A percentile compares a stretch with the other conserved stretches of the same genome.
phyloP scores from a whole-genome alignment of 352 stramenopile species.

The Globisporangium spiculum region DNA sequence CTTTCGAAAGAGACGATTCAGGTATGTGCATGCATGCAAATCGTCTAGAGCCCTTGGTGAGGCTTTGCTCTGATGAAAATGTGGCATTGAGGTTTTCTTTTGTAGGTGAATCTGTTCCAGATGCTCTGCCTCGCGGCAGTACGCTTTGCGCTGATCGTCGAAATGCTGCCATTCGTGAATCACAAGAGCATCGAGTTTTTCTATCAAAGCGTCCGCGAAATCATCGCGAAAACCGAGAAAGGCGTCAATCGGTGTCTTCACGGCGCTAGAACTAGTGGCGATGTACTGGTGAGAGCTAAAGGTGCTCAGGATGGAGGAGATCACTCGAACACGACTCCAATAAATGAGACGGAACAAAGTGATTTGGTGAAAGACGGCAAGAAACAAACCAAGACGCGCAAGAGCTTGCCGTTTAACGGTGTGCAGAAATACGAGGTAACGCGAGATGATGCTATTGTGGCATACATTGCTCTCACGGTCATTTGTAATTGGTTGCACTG shows the following conservation, averaged over 20 bases:
- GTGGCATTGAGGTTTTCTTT: not conserved
- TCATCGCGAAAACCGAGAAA: constrained; percentile 48
- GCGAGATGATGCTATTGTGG: not conserved
- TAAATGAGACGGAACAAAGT: not conserved
- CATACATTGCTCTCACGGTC: not conserved
- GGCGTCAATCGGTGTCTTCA: constrained; percentile 41
- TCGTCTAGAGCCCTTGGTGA: not conserved
- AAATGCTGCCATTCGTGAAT: constrained; percentile 58
- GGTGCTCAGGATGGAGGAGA: not conserved
- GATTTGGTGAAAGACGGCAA: constrained; percentile 7
- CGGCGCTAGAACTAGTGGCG: not conserved
- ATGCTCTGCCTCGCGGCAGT: constrained; percentile 44
- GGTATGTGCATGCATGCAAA: constrained; percentile 14
- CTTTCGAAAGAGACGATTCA: constrained; percentile 40
- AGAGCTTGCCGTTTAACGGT: not conserved
- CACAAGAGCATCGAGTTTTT: constrained; percentile 38
- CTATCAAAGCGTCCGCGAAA: constrained; percentile 21
- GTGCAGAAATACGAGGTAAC: constrained; percentile 12
- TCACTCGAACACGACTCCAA: not conserved
- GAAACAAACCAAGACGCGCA: constrained; percentile 8
- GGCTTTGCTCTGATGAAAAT: constrained; percentile 2
- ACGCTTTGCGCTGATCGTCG: constrained; percentile 47
- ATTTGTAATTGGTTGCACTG: not conserved
- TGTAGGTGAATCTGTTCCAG: constrained; percentile 60
- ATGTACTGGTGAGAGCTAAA: not conserved